Base-by-base conservation (phyloP, 2,329 filamentous ascomycete genomes). In the Trichoderma sp. region DNA sequence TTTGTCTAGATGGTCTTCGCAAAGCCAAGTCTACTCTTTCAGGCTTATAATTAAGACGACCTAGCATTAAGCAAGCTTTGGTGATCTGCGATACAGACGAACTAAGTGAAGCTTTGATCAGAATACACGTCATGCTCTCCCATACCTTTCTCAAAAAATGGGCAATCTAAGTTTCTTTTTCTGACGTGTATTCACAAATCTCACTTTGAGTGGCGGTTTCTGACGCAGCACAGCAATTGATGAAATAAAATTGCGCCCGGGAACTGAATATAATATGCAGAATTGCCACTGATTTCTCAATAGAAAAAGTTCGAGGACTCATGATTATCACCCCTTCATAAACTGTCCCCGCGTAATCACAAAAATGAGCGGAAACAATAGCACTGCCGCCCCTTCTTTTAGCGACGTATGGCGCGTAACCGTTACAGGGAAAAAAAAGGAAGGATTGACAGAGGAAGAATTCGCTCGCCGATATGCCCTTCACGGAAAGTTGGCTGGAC, bases 381-480 rank as follows among this genome's bases (percentile, higher is more conserved):
- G 37, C 55, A n/a, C 61, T 55, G 8, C 37, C 14, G 18, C 18
- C 43, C 28, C 49, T 18, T 32, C 65, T 14, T 37, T 56, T 30
- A 16, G 58, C 13, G 58, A 59, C 1, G 66, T 68, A 1, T 68
- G 66, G 34, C 46, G 58, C 49, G 59, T 51, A 10, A 68, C 66
- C 1, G 37, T 68, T 28, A 54, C 21, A 14, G 66, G 32, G 14
- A 56, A 30, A 14, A 68, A 58, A 58, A 68, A 68, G 30, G 59
- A 68, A 46, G 66, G 59, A 24, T 13, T 63, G 34, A 49, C 34
- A 14, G 56, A 63, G 24, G 66, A 68, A 18, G 66, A 68, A 8
- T 68, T 68, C 14, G 56, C 66, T 49, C 66, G 66, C 61, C 66
- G 66, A 18, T 68, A 63, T 51, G 58, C 49, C 6, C 66, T 46